Percentiles rank a stretch among this genome's conserved stretches.
These are phyloP conservation scores for Mucor piriformis DNA, from an alignment of 371 early-diverging fungal genomes.

Conservation along the genomic window DNA sequence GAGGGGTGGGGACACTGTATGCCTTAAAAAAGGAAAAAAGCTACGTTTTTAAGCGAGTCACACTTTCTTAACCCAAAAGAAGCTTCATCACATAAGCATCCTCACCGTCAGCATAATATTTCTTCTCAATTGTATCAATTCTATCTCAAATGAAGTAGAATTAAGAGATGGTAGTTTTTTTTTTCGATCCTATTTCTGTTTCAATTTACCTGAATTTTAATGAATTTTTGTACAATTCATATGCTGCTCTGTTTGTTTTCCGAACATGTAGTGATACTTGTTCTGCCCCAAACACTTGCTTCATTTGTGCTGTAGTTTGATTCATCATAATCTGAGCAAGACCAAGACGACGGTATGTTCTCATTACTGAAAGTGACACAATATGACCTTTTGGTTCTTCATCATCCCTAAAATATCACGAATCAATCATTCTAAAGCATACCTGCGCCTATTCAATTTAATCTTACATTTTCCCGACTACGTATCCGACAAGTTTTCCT, in stretches of 20 bases:
- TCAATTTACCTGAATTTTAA: constrained; percentile 78
- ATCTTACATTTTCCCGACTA: constrained; percentile 90
- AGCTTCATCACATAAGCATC: constrained; percentile 77
- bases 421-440: too few relatives aligned
- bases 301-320: constrained; percentile 90
- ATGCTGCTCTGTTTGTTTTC: constrained; percentile 90
- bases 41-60: too few relatives aligned
- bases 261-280: constrained; percentile 92
- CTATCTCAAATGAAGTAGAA: constrained; percentile 47
- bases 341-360: constrained; percentile 91
- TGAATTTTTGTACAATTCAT: constrained; percentile 86
- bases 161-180: background rate
- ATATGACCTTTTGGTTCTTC: constrained; percentile 87
- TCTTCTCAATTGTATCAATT: constrained; percentile 85
- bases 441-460: too few relatives aligned
- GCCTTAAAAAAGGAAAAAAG: too few relatives aligned
- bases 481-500: constrained; percentile 93
- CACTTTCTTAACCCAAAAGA: too few relatives aligned
- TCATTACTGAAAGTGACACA: constrained; percentile 94
- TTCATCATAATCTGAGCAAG: constrained; percentile 94
- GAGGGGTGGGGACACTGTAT: too few relatives aligned
- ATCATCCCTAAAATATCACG: background rate
- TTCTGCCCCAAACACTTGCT: constrained; percentile 81
- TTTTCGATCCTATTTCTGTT: background rate
- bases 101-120: constrained; percentile 98